Base-by-base conservation (phyloP, 192 early-diverging fungal species). In the Entomortierella lignicola region DNA sequence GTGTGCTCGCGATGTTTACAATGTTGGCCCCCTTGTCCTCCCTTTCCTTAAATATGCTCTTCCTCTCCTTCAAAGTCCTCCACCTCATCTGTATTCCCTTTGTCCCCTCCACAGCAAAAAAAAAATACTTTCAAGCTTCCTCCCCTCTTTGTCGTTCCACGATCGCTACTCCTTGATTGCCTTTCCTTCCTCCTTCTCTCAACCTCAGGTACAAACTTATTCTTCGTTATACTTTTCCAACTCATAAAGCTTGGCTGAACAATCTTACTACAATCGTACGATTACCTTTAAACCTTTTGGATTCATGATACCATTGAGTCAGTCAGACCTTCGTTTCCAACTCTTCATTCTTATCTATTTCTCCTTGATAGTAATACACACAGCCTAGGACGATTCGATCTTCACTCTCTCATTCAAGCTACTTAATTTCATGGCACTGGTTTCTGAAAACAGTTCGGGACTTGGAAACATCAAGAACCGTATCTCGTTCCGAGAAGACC, bases 401-500 rank as follows among this genome's bases (percentile, higher is more conserved):
- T 39, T 32, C 58, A 37, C n/a, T 56, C 44, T 55, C 1, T 66
- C 52, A 60, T 25, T 47, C 12, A 11, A 15, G 15, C 20, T 20
- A 20, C 44, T 4, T 3, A 47, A 47, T 11, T 15, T 18, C 8
- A 77, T 69, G 73, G 66, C 66, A 37, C 50, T 77, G 11, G 66
- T 60, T 27, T 69, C 72, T 15, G 71, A 34, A 60, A 62, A 47
- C 26, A 5, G 53, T 4, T 29, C 63, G 17, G 55, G 23, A 17
- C 39, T 53, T 12, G 29, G 32, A 47, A 61, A 41, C 58, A 54
- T 72, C 55, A 77, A 69, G 73, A 68, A 63, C 52, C 73, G 66
- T 11, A 57, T 77, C 32, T 77, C 73, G 26, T 77, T 79, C 42
- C 61, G 75, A 29, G 67, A 70, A 43, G 62, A 58, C 50, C 43